Evolutionary conservation across 257 asterid genomes (phyloP), one percentile per base, ranked within the genome.

Genomic region (Parsonsia alboflavescens): DNA sequence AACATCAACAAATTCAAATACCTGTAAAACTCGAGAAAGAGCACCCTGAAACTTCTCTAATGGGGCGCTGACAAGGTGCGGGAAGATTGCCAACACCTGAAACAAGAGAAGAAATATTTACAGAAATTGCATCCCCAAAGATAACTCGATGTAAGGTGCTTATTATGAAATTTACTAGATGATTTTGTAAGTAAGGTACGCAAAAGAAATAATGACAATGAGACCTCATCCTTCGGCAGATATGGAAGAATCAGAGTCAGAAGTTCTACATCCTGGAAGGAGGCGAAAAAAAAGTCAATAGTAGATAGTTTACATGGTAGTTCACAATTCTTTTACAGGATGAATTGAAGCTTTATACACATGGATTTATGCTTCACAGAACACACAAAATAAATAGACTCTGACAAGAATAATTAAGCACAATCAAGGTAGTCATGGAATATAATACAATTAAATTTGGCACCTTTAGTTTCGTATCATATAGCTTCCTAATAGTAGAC

Each of bases 151-250:
- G 22, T 53, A 33, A 70, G 36, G 30, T 33, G 53, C 26, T 12
- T 26, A 13, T 33, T 3, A 21, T 16, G n/a, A 7, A 21, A 11
- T 5, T 10, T 39, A 59, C 2, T 17, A 59, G 42, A 59, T 59
- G 19, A 11, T 26, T 33, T 33, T 22, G 65, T 28, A 4, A 11
- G 41, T 58, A 10, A 44, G 13, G 50, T 10, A 46, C 9, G 50
- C 15, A 10, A 9, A 33, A 46, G 39, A 33, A 33, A 3, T 33
- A 33, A 33, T 33, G 71, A 80, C 57, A 76, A 72, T 75, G 73
- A 77, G 64, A 95, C 99, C 99, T 95, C 97, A 22, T 89, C 93
- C 82, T 83, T 92, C 57, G 91, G 85, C 79, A 92, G 86, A 91
- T 87, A 95, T n/a, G 97, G 92, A 52, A 95, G 84, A 72, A 92